Conservation (phyloP, 306 rosid species). For the Vigna nakashimae region DNA sequence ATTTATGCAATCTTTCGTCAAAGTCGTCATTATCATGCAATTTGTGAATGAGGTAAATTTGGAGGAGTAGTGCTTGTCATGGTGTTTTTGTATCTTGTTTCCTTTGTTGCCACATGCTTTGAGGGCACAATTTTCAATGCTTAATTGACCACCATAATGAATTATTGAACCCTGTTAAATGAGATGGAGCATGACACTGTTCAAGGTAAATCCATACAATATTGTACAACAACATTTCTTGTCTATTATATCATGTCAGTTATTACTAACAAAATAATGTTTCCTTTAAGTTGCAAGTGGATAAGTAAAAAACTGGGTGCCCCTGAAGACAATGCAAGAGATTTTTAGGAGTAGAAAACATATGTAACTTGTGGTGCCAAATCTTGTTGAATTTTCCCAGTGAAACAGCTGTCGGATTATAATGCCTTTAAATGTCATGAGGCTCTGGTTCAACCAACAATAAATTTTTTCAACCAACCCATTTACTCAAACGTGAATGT, state of each 20-base stretch:
- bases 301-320: background rate
- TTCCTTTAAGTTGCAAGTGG: background rate
- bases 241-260: too few species aligned
- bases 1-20: background rate
- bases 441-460: constrained; percentile 26
- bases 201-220: background rate
- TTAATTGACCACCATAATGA: background rate
- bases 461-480: constrained; percentile 31
- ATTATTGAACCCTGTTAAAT: constrained; percentile 13
- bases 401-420: constrained; percentile 3
- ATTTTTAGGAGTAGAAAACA: constrained; percentile 14
- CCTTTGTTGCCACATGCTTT: background rate
- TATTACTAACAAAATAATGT: background rate
- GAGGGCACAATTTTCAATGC: constrained; percentile 3
- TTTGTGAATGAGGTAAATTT: background rate
- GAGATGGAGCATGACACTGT: background rate
- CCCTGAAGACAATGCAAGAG: background rate
- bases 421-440: constrained; percentile 22
- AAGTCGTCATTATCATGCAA: background rate
- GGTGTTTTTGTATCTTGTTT: background rate
- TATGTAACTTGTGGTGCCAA: background rate
- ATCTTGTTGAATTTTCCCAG: constrained; percentile 11
- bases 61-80: background rate
- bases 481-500: constrained; percentile 27
- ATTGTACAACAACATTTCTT: too few species aligned